These are phyloP conservation scores for Aspergillus fumigatus DNA, from an alignment of 2,329 filamentous ascomycete genomes.

Conservation along the genomic window DNA sequence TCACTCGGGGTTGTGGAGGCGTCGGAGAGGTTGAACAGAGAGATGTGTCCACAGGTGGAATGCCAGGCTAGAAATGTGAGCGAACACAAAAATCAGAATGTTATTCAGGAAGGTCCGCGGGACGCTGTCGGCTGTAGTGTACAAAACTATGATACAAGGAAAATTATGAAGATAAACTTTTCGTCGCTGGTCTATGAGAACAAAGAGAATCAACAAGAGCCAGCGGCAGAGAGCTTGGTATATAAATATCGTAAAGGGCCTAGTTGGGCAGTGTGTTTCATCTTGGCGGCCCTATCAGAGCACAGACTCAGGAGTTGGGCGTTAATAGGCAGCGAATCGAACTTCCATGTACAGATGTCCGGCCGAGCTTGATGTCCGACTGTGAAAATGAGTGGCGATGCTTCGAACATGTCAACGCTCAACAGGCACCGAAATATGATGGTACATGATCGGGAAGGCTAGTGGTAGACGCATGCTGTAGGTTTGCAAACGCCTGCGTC, in stretches of 20 bases:
- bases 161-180: neutral
- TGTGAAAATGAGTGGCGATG: constrained; percentile 10
- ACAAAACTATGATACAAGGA: neutral
- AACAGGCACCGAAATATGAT: constrained; percentile 9
- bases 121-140: neutral
- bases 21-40: constrained; percentile 1
- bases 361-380: no score
- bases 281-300: constrained; percentile 18
- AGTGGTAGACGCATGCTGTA: neutral
- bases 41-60: neutral
- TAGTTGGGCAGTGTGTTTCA: constrained; percentile 20
- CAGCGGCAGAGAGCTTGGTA: constrained; percentile 4
- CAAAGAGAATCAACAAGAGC: neutral
- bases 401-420: constrained; percentile 12
- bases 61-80: neutral
- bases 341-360: constrained; percentile 5
- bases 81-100: neutral
- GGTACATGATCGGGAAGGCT: constrained; percentile 1
- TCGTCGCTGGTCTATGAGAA: neutral
- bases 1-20: constrained; percentile 11
- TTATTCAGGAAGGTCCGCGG: neutral
- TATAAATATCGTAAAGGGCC: constrained; percentile 12
- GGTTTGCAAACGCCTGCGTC: neutral
- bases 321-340: constrained; percentile 20
- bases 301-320: constrained; percentile 17